Evolutionary conservation across 768 basidiomycete species (phyloP).

Genomic region (Collybiopsis luxurians): DNA sequence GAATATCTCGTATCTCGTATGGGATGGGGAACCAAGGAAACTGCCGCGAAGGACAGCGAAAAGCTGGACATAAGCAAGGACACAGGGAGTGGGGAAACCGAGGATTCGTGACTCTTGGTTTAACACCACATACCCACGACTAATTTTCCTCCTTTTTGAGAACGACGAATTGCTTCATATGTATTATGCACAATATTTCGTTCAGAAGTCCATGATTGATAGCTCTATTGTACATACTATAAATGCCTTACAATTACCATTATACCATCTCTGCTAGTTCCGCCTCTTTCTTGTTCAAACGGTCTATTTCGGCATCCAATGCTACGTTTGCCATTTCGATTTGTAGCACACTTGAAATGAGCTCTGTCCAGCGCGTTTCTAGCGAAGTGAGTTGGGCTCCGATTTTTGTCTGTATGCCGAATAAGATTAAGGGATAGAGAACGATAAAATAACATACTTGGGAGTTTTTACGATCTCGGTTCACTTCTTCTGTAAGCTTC

Average conservation of each 20-base stretch:
- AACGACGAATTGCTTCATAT: too few species aligned
- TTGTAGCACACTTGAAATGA: conserved; percentile 87
- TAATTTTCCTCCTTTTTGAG: too few species aligned
- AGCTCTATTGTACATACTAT: conserved; percentile 1
- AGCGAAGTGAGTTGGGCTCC: conserved; percentile 78
- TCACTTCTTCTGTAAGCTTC: conserved; percentile 79
- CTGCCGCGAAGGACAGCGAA: not conserved
- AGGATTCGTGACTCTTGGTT: conserved; percentile 34
- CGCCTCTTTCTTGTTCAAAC: conserved; percentile 54
- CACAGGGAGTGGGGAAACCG: conserved; percentile 9
- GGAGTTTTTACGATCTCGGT: conserved; percentile 82
- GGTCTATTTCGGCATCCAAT: conserved; percentile 75
- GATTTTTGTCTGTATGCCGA: conserved; percentile 55
- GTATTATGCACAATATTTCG: too few species aligned
- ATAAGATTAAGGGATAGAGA: not conserved
- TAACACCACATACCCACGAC: conserved; percentile 11
- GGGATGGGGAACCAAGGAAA: conserved; percentile 62
- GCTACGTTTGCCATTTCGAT: conserved; percentile 95
- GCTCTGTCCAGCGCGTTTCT: conserved; percentile 90
- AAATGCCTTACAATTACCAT: not conserved
- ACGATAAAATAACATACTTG: conserved; percentile 49
- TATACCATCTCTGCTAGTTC: conserved; percentile 48
- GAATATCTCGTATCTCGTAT: conserved; percentile 85
- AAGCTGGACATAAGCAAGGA: conserved; percentile 11
- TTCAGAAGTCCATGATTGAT: too few species aligned